phyloP scores from a whole-genome alignment of 768 basidiomycete genomes.

The Suillus paluster region DNA sequence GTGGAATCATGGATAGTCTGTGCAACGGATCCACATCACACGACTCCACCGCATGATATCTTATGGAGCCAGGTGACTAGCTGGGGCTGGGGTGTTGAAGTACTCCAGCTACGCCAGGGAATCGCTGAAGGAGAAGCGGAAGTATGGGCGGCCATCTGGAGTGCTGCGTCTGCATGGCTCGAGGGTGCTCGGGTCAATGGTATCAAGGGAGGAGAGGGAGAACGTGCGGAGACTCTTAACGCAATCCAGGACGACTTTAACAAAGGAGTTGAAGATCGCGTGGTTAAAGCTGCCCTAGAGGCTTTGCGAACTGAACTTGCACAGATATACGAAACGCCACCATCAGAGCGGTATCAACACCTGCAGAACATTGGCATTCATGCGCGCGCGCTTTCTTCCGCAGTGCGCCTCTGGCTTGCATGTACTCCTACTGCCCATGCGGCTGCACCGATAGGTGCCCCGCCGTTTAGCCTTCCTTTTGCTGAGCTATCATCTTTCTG shows the following conservation, averaged over 20 bases:
- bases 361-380: slow-evolving; percentile 38
- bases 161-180: slow-evolving; percentile 62
- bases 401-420: slow-evolving; percentile 66
- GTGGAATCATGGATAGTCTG: slow-evolving; percentile 78
- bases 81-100: slow-evolving; percentile 73
- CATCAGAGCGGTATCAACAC: neutral
- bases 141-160: slow-evolving; percentile 43
- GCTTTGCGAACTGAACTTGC: slow-evolving; percentile 36
- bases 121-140: slow-evolving; percentile 36
- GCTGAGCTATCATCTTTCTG: slow-evolving; percentile 55
- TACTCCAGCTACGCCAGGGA: slow-evolving; percentile 44
- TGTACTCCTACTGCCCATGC: slow-evolving; percentile 52
- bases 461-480: slow-evolving; percentile 69
- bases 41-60: slow-evolving; percentile 85
- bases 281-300: slow-evolving; percentile 43
- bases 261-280: slow-evolving; percentile 35
- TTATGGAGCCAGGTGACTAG: slow-evolving; percentile 87
- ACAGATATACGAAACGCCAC: neutral
- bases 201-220: slow-evolving; percentile 64
- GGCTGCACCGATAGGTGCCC: slow-evolving; percentile 43
- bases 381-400: slow-evolving; percentile 46
- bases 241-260: slow-evolving; percentile 46
- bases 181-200: slow-evolving; percentile 80
- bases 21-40: slow-evolving; percentile 89
- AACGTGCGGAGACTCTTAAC: slow-evolving; percentile 49